Evolutionary conservation across 208 protist species (phyloP), one percentile per base, ranked within the genome.

Genomic region (Kentomonas sorsogonicus): DNA sequence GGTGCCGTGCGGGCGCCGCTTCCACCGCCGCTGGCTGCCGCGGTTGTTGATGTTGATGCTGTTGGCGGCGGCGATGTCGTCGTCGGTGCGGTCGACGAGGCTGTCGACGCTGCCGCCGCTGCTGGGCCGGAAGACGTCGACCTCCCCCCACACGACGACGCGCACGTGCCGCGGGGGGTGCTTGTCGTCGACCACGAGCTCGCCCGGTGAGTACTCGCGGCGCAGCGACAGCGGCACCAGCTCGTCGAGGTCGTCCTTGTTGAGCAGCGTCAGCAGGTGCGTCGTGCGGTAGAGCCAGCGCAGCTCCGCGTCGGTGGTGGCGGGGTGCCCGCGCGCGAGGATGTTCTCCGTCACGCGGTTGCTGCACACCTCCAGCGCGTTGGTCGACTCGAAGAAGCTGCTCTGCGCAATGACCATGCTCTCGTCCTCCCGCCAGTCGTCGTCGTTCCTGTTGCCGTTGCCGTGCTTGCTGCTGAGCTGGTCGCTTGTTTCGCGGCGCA

Each of bases 81-180:
- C 76, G 40, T 74, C 46, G 27, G 18, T 23, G 2, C 53, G 67
- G 38, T 53, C 60, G 10, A 36, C 50, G 36, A 72, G 60, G n/a
- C 44, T 53, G 67, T 57, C 60, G 30, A 71, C 10, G 7, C 56
- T 69, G 45, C 63, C 63, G 20, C 67, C 25, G 41, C 58, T 60
- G n/a, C n/a, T n/a, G n/a, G n/a, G n/a, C n/a, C n/a, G n/a, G 45
- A 90, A 93, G 36, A 85, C 86, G 13, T 93, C 77, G 26, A 93
- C 82, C 31, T 69, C 60, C 39, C 86, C 86, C 73, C 78, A 86
- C n/a, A 86, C 47, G 4, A 93, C 77, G 13, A 78, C 50, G 70
- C 77, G 80, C 16, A 88, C 29, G 72, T 93, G 79, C 44, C 63
- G 41, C 39, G 77, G 33, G 22, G 30, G 47, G 0, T 30, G 53